A percentile compares a stretch with the other conserved stretches of the same genome.
These are phyloP conservation scores for Anthracocystis panici-leucophaei DNA, from an alignment of 1,284 basidiomycete genomes.

Conservation along the genomic window DNA sequence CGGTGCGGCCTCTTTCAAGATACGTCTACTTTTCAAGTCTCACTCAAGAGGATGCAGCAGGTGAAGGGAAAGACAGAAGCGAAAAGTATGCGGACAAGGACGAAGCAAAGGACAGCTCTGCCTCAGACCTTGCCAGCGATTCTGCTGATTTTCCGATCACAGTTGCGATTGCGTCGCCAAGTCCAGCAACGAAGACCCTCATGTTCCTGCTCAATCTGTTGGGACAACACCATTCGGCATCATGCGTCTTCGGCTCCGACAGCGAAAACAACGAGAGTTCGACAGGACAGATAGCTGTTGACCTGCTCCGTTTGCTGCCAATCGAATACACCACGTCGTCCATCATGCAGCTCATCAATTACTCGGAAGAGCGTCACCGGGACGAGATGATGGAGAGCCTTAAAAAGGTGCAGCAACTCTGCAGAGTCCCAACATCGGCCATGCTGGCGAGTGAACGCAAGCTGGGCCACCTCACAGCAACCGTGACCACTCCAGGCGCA, in stretches of 20 bases:
- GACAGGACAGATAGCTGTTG: slow-evolving; percentile 37
- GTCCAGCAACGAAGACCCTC: slow-evolving; percentile 45
- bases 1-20: slow-evolving; percentile 46
- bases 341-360: slow-evolving; percentile 51
- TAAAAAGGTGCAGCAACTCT: slow-evolving; percentile 35
- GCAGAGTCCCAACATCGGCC: slow-evolving; percentile 34
- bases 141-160: slow-evolving; percentile 43
- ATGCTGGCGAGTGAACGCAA: slow-evolving; percentile 36
- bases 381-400: slow-evolving; percentile 54
- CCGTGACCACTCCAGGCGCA: slow-evolving; percentile 13
- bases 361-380: slow-evolving; percentile 43
- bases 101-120: neutral
- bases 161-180: slow-evolving; percentile 48
- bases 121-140: slow-evolving; percentile 1
- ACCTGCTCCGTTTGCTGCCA: slow-evolving; percentile 47
- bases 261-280: neutral
- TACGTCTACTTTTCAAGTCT: slow-evolving; percentile 43
- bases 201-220: slow-evolving; percentile 44
- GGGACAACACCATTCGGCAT: slow-evolving; percentile 16
- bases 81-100: slow-evolving; percentile 10
- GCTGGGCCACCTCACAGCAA: slow-evolving; percentile 17
- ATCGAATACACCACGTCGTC: slow-evolving; percentile 47
- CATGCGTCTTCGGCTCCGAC: neutral
- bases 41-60: slow-evolving; percentile 11
- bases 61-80: neutral